These are phyloP conservation scores for Russula emetica DNA, from an alignment of 768 basidiomycete genomes.

Conservation along the genomic window DNA sequence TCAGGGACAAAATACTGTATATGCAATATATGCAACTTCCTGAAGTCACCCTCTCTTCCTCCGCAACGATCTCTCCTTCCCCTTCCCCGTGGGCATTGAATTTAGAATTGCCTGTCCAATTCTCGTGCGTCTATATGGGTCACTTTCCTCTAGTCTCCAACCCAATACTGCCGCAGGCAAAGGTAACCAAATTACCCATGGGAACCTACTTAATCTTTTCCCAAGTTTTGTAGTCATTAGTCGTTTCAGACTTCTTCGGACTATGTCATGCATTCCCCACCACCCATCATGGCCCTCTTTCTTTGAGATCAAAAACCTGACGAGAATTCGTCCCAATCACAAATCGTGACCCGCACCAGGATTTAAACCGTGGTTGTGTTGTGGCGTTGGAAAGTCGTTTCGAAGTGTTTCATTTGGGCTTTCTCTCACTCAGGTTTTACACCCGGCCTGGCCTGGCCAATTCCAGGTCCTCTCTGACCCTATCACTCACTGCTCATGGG, in stretches of 20 bases:
- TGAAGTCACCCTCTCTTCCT: background rate
- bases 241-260: background rate
- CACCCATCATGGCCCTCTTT: too few species aligned
- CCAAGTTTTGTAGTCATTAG: too few species aligned
- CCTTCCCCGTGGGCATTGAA: background rate
- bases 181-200: too few species aligned
- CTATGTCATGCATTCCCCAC: background rate
- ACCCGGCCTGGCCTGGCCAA: too few species aligned
- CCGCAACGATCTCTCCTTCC: background rate
- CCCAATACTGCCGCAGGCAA: slow-evolving; percentile 13
- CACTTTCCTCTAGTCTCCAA: slow-evolving; percentile 25
- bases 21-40: slow-evolving; percentile 14
- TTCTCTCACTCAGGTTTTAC: too few species aligned
- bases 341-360: background rate
- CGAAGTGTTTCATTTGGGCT: too few species aligned
- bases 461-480: background rate
- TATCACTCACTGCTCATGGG: background rate
- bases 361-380: background rate
- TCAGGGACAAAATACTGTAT: slow-evolving; percentile 13
- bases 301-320: background rate
- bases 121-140: slow-evolving; percentile 12
- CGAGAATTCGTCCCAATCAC: background rate
- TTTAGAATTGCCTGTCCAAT: slow-evolving; percentile 1
- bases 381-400: too few species aligned
- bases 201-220: too few species aligned